Conservation (phyloP, 768 basidiomycete genomes). For the Leucogyrophana mollusca region DNA sequence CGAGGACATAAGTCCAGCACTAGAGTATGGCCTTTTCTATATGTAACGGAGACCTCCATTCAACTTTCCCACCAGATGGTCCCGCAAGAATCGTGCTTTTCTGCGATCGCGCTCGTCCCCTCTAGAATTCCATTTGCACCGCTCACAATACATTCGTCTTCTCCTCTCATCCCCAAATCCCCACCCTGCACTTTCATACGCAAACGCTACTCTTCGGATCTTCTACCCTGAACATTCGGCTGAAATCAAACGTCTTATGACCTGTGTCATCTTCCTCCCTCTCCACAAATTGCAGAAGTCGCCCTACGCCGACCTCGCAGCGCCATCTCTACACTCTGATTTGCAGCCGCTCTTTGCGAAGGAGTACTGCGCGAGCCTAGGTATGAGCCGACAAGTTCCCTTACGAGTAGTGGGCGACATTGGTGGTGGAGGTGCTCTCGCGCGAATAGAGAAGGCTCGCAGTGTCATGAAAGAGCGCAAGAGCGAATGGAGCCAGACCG, state of each 20-base stretch:
- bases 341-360: conserved; percentile 82
- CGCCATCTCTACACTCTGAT: conserved; percentile 70
- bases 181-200: conserved; percentile 69
- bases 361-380: conserved; percentile 85
- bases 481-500: conserved; percentile 88
- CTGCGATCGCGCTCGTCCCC: conserved; percentile 70
- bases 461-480: conserved; percentile 91
- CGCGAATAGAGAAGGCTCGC: conserved; percentile 90
- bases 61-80: conserved; percentile 61
- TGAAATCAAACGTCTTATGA: conserved; percentile 71
- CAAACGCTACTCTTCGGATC: conserved; percentile 58
- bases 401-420: conserved; percentile 89
- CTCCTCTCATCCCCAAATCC: conserved; percentile 61
- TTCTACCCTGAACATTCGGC: conserved; percentile 60
- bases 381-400: conserved; percentile 87
- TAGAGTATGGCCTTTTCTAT: conserved; percentile 52
- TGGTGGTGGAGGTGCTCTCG: conserved; percentile 87
- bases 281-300: conserved; percentile 61
- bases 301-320: conserved; percentile 74
- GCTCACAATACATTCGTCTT: conserved; percentile 84
- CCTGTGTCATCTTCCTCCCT: conserved; percentile 71
- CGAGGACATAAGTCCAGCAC: conserved; percentile 71
- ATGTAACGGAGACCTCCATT: not conserved
- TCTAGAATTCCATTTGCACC: conserved; percentile 87
- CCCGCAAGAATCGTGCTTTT: conserved; percentile 60